phyloP scores from a whole-genome alignment of 106 monocot species.

The Ottelia alismoides region DNA sequence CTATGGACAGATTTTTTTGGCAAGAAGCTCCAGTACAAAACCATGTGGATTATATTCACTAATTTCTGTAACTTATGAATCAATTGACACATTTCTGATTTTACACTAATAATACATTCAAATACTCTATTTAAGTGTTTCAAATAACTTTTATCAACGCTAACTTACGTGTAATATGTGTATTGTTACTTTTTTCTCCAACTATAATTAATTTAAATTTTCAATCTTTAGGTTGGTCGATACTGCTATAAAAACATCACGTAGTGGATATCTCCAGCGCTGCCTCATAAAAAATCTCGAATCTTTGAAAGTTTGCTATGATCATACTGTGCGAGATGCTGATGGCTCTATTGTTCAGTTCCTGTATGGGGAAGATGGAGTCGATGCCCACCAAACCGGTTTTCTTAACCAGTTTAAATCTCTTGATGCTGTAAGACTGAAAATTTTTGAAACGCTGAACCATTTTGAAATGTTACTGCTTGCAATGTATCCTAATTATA shows the following conservation, averaged over 20 bases:
- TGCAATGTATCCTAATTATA: too few species aligned
- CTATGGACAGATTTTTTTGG: too few species aligned
- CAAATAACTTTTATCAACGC: too few species aligned
- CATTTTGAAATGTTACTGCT: too few species aligned
- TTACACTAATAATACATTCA: too few species aligned
- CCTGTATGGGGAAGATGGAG: constrained; percentile 89
- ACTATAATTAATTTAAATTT: not conserved
- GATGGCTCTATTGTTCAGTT: constrained; percentile 93
- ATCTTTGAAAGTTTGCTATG: constrained; percentile 84
- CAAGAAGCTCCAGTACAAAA: too few species aligned
- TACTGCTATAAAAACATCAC: constrained; percentile 94
- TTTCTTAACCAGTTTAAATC: constrained; percentile 50
- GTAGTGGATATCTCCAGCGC: constrained; percentile 93
- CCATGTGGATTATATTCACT: too few species aligned
- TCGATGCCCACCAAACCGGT: constrained; percentile 86
- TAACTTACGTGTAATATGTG: too few species aligned
- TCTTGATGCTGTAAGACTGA: constrained; percentile 42
- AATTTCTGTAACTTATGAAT: too few species aligned
- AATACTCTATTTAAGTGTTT: too few species aligned
- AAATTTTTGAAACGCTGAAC: not conserved
- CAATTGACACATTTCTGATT: too few species aligned
- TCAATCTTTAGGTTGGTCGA: constrained; percentile 65
- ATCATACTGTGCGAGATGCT: constrained; percentile 85
- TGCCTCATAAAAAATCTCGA: constrained; percentile 91
- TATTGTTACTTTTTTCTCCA: not conserved